These are phyloP conservation scores for Peniophora sp. DNA, from an alignment of 1,284 basidiomycete genomes.

Conservation along the genomic window DNA sequence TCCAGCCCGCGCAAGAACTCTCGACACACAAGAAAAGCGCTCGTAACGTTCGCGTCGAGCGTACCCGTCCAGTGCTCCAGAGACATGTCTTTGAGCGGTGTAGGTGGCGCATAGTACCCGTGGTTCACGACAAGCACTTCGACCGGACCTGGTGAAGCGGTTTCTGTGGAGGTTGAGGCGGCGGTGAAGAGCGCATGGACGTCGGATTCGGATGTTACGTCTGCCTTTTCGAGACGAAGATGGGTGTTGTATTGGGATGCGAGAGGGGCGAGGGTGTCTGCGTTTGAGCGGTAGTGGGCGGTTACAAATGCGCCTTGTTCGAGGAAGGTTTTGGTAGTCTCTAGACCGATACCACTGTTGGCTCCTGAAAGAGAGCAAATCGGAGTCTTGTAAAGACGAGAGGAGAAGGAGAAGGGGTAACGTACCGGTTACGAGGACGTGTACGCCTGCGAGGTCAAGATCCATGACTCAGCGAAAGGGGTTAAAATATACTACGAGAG, in stretches of 20 bases:
- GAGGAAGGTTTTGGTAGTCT: slow-evolving; percentile 45
- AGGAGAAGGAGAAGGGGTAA: neutral
- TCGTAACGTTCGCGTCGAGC: slow-evolving; percentile 57
- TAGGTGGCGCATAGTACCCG: slow-evolving; percentile 41
- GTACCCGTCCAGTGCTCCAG: slow-evolving; percentile 61
- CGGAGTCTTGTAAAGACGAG: slow-evolving; percentile 1
- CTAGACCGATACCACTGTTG: slow-evolving; percentile 61
- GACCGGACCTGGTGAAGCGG: slow-evolving; percentile 35
- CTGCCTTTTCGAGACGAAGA: slow-evolving; percentile 40
- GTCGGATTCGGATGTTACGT: slow-evolving; percentile 50
- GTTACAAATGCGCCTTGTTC: slow-evolving; percentile 66
- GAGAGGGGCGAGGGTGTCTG: slow-evolving; percentile 36
- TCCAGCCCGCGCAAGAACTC: slow-evolving; percentile 50
- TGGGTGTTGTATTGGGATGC: slow-evolving; percentile 26
- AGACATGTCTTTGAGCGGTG: slow-evolving; percentile 49
- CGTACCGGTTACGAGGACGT: slow-evolving; percentile 33
- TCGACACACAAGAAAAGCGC: slow-evolving; percentile 57
- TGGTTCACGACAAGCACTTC: slow-evolving; percentile 62
- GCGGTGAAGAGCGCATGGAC: slow-evolving; percentile 36
- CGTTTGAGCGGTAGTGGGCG: slow-evolving; percentile 62
- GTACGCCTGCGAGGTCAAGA: slow-evolving; percentile 25
- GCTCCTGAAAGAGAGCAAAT: slow-evolving; percentile 34
- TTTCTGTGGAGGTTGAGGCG: neutral
- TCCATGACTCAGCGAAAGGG: slow-evolving; percentile 21
- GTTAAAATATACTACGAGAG: no score